Conservation (phyloP, 2,329 filamentous ascomycete species). For the Cladosporium halotolerans region DNA sequence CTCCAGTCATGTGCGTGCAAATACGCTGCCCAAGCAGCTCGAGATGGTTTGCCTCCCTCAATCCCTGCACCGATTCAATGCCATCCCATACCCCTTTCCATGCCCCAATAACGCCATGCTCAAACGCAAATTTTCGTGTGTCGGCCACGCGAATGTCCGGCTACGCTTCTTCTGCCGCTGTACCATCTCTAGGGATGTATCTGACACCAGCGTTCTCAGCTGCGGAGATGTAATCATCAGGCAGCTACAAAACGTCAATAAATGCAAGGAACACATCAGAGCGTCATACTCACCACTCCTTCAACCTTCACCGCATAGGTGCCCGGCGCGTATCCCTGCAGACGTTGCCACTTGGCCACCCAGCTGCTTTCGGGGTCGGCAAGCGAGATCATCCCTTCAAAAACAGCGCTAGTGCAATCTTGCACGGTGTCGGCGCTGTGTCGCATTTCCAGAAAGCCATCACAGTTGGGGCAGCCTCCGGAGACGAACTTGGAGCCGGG, state of each 20-base stretch:
- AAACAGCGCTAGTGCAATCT: slow-evolving; percentile 93
- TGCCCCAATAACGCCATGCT: slow-evolving; percentile 5
- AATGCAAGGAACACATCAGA: background rate
- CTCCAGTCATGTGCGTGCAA: too few species aligned
- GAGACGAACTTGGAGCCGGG: slow-evolving; percentile 72
- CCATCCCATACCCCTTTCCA: background rate
- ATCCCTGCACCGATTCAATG: background rate
- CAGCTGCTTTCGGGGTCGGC: slow-evolving; percentile 78
- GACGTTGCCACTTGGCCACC: slow-evolving; percentile 93
- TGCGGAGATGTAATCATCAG: slow-evolving; percentile 50
- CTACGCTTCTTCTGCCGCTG: slow-evolving; percentile 15
- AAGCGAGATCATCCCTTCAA: slow-evolving; percentile 84
- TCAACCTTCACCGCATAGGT: slow-evolving; percentile 94
- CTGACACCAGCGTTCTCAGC: slow-evolving; percentile 55
- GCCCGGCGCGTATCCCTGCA: slow-evolving; percentile 81
- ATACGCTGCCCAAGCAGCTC: too few species aligned
- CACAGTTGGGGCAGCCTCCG: slow-evolving; percentile 93
- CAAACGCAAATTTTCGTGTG: slow-evolving; percentile 1
- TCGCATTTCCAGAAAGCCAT: slow-evolving; percentile 78
- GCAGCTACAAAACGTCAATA: slow-evolving; percentile 36
- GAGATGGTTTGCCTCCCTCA: background rate
- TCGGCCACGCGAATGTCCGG: background rate
- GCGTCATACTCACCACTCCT: slow-evolving; percentile 53
- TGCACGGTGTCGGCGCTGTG: slow-evolving; percentile 69
- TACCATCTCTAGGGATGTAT: slow-evolving; percentile 50